Conservation (phyloP, 257 asterid species). For the Fraxinus americana region DNA sequence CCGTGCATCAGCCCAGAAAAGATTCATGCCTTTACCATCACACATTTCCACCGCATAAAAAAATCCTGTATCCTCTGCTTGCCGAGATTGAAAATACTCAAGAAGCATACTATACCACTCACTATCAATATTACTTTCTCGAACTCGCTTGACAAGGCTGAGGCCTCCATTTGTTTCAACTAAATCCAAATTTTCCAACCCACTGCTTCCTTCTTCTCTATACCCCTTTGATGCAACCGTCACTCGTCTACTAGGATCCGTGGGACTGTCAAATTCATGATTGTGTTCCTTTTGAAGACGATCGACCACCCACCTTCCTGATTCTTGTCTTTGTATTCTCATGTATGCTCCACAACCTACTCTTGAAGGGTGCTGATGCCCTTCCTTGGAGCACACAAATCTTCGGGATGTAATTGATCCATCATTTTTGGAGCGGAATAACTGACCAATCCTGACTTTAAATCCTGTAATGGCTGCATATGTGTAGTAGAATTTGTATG, state of each 20-base stretch:
- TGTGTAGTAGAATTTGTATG: constrained; percentile 71
- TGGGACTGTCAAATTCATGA: constrained; percentile 56
- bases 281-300: constrained; percentile 86
- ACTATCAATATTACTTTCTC: constrained; percentile 52
- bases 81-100: constrained; percentile 83
- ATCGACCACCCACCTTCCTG: constrained; percentile 86
- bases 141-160: constrained; percentile 66
- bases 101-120: constrained; percentile 75
- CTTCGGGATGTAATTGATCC: constrained; percentile 96
- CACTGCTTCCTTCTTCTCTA: constrained; percentile 64
- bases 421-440: constrained; percentile 87
- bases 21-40: constrained; percentile 67
- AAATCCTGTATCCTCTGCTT: constrained; percentile 86
- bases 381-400: constrained; percentile 97
- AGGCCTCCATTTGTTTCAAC: constrained; percentile 84
- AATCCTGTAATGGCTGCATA: constrained; percentile 74
- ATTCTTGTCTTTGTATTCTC: constrained; percentile 92
- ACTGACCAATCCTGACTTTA: constrained; percentile 84
- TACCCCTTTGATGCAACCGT: constrained; percentile 53
- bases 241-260: constrained; percentile 48
- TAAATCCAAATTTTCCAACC: constrained; percentile 77
- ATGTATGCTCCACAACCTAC: constrained; percentile 96
- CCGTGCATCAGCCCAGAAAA: constrained; percentile 89
- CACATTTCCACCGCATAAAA: constrained; percentile 81
- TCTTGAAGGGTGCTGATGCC: constrained; percentile 96